Percentiles rank a stretch among this genome's conserved stretches.
These are phyloP conservation scores for Penicillium fuscoglaucum DNA, from an alignment of 2,329 filamentous ascomycete genomes.

Conservation along the genomic window DNA sequence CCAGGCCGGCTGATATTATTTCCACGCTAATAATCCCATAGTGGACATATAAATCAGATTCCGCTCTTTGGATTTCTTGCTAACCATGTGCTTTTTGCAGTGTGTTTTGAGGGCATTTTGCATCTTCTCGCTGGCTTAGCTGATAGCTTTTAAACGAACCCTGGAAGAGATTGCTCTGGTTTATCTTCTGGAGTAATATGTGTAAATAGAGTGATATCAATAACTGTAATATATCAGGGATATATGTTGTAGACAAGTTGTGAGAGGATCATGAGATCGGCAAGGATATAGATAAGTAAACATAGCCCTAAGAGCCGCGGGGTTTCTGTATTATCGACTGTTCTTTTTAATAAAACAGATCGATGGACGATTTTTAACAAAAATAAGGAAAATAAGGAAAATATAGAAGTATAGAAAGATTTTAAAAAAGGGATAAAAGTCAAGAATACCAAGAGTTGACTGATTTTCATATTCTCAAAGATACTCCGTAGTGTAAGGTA, in stretches of 20 bases:
- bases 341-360: too few relatives aligned
- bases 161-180: background rate
- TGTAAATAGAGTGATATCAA: background rate
- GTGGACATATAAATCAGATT: background rate
- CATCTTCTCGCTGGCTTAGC: background rate
- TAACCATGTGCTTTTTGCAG: background rate
- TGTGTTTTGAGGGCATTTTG: background rate
- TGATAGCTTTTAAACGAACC: background rate
- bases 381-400: too few relatives aligned
- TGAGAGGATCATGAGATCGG: background rate
- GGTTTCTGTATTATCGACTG: background rate
- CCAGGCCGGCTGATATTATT: background rate
- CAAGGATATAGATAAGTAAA: background rate
- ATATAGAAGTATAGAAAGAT: background rate
- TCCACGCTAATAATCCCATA: background rate
- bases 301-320: background rate
- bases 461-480: constrained; percentile 10
- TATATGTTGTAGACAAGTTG: background rate
- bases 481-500: constrained; percentile 14
- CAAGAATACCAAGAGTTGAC: background rate
- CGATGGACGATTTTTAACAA: background rate
- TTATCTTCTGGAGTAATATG: background rate
- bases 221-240: background rate
- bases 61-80: background rate
- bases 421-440: background rate